These are phyloP conservation scores for Lipomyces starkeyi DNA, from an alignment of 805 yeast genomes.

Conservation along the genomic window DNA sequence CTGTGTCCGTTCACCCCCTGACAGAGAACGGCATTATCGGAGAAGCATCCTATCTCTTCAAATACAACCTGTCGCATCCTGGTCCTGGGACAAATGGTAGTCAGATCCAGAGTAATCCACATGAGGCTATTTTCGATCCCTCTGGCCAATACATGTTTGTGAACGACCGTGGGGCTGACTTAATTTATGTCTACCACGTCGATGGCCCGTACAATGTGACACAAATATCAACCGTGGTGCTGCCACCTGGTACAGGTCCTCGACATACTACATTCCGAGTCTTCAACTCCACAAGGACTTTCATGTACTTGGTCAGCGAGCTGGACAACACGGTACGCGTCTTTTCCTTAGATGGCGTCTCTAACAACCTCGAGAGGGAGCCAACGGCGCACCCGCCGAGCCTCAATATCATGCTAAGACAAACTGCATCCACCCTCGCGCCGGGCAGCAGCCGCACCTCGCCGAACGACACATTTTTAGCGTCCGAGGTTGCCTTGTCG, in stretches of 20 bases:
- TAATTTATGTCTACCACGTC: not conserved
- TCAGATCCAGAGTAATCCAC: not conserved
- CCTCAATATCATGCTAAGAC: not conserved
- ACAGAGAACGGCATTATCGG: not conserved
- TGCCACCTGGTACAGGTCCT: not conserved
- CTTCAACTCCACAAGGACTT: not conserved
- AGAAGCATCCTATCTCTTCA: not conserved
- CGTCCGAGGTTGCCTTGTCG: not conserved
- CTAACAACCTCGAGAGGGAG: not conserved
- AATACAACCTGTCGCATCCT: not conserved
- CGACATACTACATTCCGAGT: not conserved
- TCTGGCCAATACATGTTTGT: constrained; percentile 1
- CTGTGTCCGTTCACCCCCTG: not conserved
- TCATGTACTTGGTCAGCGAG: not conserved
- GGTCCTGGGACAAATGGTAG: not conserved
- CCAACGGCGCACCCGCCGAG: not conserved
- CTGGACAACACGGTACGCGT: constrained; percentile 2
- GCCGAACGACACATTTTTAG: not conserved
- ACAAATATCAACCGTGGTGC: not conserved
- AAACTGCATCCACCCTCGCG: not conserved
- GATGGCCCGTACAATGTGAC: not conserved
- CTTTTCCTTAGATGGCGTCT: not conserved
- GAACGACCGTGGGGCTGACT: not conserved
- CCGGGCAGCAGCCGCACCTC: not conserved
- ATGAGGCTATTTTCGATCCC: constrained; percentile 2